Percentiles rank a stretch among this genome's conserved stretches.
Conservation (phyloP, 495 filamentous ascomycete species). For the Aspergillus hancockii region DNA sequence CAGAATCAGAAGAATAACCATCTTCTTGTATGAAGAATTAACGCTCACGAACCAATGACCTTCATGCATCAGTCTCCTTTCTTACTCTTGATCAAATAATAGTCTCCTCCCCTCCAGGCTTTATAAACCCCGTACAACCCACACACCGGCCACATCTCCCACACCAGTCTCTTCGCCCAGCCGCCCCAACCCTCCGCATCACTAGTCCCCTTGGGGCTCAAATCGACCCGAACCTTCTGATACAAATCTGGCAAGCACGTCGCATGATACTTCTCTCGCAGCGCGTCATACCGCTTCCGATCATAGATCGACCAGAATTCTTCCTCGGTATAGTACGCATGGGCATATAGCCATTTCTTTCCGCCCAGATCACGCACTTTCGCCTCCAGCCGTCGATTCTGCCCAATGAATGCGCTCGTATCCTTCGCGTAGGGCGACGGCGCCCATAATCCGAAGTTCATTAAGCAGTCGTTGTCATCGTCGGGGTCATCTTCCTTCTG, state of each 20-base stretch:
- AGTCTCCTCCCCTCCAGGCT: constrained; percentile 28
- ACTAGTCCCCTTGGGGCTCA: neutral
- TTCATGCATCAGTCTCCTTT: neutral
- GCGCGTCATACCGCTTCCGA: constrained; percentile 43
- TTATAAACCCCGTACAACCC: constrained; percentile 28
- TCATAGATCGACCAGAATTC: constrained; percentile 60
- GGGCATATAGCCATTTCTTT: constrained; percentile 61
- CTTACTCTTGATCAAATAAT: constrained; percentile 10
- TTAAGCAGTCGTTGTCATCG: constrained; percentile 28
- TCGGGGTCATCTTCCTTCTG: constrained; percentile 13
- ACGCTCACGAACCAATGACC: neutral
- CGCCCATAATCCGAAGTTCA: constrained; percentile 60
- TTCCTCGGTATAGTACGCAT: constrained; percentile 53
- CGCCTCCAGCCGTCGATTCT: constrained; percentile 65
- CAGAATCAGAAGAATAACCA: neutral
- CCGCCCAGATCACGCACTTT: constrained; percentile 67
- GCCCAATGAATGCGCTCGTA: constrained; percentile 43
- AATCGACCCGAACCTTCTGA: constrained; percentile 50
- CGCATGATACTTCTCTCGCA: constrained; percentile 54
- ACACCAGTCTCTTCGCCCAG: constrained; percentile 19
- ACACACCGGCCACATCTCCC: constrained; percentile 27
- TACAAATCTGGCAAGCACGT: constrained; percentile 49
- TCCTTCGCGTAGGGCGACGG: constrained; percentile 26
- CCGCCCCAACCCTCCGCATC: neutral
- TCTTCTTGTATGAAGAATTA: neutral